phyloP scores from a whole-genome alignment of 1,139 yeast species.

The Nadsonia starkeyi-henricii region DNA sequence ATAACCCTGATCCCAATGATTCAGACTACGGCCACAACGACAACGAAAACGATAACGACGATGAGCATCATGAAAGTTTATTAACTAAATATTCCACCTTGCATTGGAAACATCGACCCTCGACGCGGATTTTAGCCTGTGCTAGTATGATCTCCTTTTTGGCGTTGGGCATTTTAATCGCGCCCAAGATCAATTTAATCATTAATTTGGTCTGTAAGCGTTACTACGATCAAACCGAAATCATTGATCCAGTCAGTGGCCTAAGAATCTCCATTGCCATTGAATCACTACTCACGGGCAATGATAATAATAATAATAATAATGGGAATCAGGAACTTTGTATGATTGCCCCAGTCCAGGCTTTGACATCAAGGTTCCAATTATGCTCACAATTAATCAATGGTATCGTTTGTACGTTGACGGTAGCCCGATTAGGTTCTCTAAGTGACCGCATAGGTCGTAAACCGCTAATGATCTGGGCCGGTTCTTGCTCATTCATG shows the following conservation, averaged over 20 bases:
- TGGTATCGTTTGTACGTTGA: background rate
- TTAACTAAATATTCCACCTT: background rate
- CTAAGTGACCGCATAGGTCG: slow-evolving; percentile 46
- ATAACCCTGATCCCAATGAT: no score
- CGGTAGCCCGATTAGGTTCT: slow-evolving; percentile 3
- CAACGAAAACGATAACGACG: background rate
- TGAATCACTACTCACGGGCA: background rate
- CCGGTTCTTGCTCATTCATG: slow-evolving; percentile 19
- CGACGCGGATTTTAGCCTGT: background rate
- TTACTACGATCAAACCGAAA: background rate
- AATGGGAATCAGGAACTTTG: background rate
- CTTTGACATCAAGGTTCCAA: background rate
- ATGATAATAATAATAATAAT: background rate
- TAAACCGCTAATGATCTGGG: slow-evolving; percentile 30
- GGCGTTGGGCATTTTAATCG: background rate
- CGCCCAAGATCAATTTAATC: background rate
- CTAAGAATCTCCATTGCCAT: background rate
- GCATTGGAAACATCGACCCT: background rate
- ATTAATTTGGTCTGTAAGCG: background rate
- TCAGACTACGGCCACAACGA: background rate
- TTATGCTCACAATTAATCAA: background rate
- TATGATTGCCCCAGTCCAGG: background rate
- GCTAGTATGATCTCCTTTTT: background rate
- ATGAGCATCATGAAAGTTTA: background rate
- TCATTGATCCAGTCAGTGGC: background rate